These are phyloP conservation scores for Tetracentron sinense DNA, from an alignment of 164 flowering plant genomes.

Conservation along the genomic window DNA sequence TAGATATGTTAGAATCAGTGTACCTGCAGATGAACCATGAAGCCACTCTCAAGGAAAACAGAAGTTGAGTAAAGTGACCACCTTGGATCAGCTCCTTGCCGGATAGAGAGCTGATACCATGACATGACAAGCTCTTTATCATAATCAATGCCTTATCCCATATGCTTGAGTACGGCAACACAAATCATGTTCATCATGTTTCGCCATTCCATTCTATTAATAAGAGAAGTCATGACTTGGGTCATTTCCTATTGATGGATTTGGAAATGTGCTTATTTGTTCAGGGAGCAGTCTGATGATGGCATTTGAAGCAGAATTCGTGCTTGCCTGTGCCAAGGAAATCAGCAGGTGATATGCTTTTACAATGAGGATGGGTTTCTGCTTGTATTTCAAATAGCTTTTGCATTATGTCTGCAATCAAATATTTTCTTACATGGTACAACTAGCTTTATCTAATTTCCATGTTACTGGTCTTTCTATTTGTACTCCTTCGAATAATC, in stretches of 20 bases:
- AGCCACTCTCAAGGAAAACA: too few relatives aligned
- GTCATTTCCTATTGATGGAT: not conserved
- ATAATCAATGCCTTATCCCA: not conserved
- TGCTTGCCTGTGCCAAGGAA: conserved; percentile 18
- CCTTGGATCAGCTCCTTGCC: not conserved
- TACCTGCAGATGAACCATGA: not conserved
- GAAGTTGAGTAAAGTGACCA: not conserved
- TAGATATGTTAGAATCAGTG: not conserved
- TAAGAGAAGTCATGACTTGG: not conserved
- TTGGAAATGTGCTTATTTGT: too few relatives aligned
- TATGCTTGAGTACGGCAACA: not conserved
- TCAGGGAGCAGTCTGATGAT: too few relatives aligned
- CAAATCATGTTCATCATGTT: not conserved
- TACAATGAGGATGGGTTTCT: not conserved
- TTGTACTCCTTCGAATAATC: not conserved
- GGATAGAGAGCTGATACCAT: not conserved
- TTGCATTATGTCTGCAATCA: not conserved
- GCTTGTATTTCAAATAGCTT: conserved; percentile 5
- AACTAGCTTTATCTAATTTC: not conserved
- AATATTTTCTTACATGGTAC: not conserved
- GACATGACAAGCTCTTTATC: not conserved
- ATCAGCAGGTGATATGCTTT: conserved; percentile 8
- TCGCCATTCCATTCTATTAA: not conserved
- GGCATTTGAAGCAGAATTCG: conserved; percentile 23
- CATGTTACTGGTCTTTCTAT: not conserved